phyloP scores from a whole-genome alignment of 2,329 filamentous ascomycete genomes.

The Zymoseptoria ardabiliae region DNA sequence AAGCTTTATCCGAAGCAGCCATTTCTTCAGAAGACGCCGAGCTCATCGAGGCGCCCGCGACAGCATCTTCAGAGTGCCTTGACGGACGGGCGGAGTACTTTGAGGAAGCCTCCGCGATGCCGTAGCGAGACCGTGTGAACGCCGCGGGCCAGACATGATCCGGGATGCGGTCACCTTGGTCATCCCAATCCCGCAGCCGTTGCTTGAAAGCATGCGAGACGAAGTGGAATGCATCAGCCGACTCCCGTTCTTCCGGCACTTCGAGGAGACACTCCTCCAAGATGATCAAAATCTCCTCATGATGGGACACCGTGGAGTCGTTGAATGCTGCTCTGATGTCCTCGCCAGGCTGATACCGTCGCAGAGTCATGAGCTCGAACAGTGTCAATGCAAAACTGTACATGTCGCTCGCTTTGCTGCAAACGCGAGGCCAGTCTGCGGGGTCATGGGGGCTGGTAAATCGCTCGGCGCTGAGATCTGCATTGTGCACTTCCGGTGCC shows the following conservation, averaged over 20 bases:
- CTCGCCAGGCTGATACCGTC: background rate
- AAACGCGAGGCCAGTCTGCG: slow-evolving; percentile 2
- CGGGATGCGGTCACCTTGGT: background rate
- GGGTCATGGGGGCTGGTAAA: background rate
- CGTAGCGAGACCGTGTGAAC: background rate
- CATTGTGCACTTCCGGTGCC: slow-evolving; percentile 3
- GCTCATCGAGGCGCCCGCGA: background rate
- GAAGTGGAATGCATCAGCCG: background rate
- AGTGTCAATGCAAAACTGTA: slow-evolving; percentile 21
- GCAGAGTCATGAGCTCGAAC: slow-evolving; percentile 12
- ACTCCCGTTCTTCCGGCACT: background rate
- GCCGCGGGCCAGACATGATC: slow-evolving; percentile 1
- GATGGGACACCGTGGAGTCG: background rate
- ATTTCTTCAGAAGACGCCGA: background rate
- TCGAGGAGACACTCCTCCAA: slow-evolving; percentile 3
- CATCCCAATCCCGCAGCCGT: background rate
- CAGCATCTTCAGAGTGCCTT: background rate
- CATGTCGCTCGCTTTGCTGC: slow-evolving; percentile 18
- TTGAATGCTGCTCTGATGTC: background rate
- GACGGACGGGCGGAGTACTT: background rate
- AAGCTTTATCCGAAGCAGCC: background rate
- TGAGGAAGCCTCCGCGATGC: background rate
- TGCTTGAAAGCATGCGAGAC: background rate
- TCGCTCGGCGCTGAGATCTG: background rate
- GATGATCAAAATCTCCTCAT: slow-evolving; percentile 2